Evolutionary conservation across 148 eudicot genomes (phyloP), one percentile per base, ranked within the genome.

Genomic region (Spergularia marina): DNA sequence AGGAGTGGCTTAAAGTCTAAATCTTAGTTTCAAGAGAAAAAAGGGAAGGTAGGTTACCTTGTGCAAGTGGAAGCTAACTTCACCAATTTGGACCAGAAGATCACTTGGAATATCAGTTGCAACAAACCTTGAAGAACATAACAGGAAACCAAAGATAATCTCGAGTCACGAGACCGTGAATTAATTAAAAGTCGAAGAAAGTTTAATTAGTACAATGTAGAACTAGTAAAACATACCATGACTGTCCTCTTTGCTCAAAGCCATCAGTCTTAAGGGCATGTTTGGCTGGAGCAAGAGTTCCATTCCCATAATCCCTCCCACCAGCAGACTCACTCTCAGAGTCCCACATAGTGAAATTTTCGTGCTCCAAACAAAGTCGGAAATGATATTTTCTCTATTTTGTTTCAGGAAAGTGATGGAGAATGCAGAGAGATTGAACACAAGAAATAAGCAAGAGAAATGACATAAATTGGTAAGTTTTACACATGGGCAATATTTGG

Each of bases 21-120:
- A 44, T 4, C 49, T 9, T 44, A 44, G 7, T 44, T 44, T 0
- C 49, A 44, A 6, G 8, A 44, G 49, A 1, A 44, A 44, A 41
- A 44, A 44, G 10, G 10, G 49, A 44, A 44, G 49, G 49, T 6
- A 44, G 20, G 16, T 57, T 82, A 95, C 98, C 98, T 92, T 95
- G 78, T 92, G 98, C 68, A 95, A 78, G 78, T 95, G 96, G 85
- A 95, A 95, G 79, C 72, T 88, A 64, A 84, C 66, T 82, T 92
- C 97, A 78, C 86, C 91, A 83, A 95, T 84, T 78, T 89, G 90
- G 79, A 95, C 89, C 70, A 87, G 57, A 44, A 92, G 81, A 74
- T 95, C 98, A 88, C 98, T 95, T 84, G 97, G 91, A 67, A 95
- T 86, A 75, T 95, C 98, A 86, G 92, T 91, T 60, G 89, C 79